phyloP scores from a whole-genome alignment of 495 filamentous ascomycete genomes.

The Patellaria atrata region DNA sequence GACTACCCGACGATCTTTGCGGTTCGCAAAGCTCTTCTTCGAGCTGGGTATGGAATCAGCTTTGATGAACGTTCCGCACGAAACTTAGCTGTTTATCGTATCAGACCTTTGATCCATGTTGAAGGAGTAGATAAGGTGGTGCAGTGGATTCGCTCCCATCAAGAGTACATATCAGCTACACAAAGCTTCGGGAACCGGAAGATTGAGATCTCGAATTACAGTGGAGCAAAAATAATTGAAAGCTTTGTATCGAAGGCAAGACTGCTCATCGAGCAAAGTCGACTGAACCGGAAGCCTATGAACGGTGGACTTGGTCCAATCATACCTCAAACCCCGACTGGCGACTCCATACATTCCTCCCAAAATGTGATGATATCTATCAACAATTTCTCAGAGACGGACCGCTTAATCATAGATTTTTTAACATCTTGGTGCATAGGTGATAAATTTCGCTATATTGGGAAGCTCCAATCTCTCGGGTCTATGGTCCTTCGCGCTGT shows the following conservation, averaged over 20 bases:
- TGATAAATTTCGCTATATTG: conserved; percentile 32
- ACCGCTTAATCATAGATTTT: conserved; percentile 50
- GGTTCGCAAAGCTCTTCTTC: conserved; percentile 46
- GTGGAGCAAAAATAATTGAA: conserved; percentile 29
- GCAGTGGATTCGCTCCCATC: conserved; percentile 44
- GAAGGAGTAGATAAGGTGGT: conserved; percentile 33
- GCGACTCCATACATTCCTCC: too few species aligned
- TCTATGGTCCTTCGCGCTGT: conserved; percentile 59
- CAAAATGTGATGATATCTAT: too few species aligned
- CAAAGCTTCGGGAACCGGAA: too few species aligned
- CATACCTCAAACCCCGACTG: conserved; percentile 27
- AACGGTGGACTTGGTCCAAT: conserved; percentile 39
- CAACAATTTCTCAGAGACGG: conserved; percentile 30
- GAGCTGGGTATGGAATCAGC: conserved; percentile 39
- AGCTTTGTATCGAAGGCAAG: conserved; percentile 53
- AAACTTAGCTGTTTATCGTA: conserved; percentile 29
- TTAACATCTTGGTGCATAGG: conserved; percentile 53
- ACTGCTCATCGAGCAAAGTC: conserved; percentile 48
- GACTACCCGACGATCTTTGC: conserved; percentile 45
- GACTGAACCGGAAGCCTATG: conserved; percentile 46
- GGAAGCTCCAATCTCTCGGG: conserved; percentile 43
- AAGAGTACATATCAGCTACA: conserved; percentile 31
- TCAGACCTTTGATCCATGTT: conserved; percentile 36
- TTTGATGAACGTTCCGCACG: conserved; percentile 26
- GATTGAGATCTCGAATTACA: too few species aligned